Evolutionary conservation across 2,329 filamentous ascomycete genomes (phyloP), one percentile per base, ranked within the genome.

Genomic region (Sclerotiophoma versabilis): DNA sequence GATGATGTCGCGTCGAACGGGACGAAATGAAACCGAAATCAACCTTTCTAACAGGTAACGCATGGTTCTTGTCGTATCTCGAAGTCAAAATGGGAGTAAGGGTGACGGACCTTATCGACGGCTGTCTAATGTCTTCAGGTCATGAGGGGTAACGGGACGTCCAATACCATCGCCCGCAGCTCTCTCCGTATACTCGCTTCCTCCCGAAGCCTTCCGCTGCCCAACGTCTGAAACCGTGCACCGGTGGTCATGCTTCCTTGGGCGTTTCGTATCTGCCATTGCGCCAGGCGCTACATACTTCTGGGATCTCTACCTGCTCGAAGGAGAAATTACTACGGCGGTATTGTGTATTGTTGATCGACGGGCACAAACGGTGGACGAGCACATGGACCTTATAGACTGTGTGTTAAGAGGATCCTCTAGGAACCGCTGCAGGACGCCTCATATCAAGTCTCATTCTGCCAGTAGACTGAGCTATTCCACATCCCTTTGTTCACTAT

Each of bases 201-300:
- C 17, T 49, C 44, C 50, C 50, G 50, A 26, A 54, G 44, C 17
- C 32, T 26, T 43, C 43, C 43, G 50, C 9, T 19, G 12, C 23
- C 42, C 49, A 43, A 53, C 50, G 50, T 44, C 38, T 49, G 50
- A 48, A 48, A 54, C 44, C 38, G 44, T 54, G 38, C 50, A 25
- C 12, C 44, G 23, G 50, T 15, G 15, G 19, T 34, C 20, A 8
- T 44, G 23, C 38, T 39, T 9, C 20, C 34, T 44, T 43, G 20
- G 15, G 20, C 15, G 38, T 49, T 44, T 44, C 19, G 17, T 33
- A n/a, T 7, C 39, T 11, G 22, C 44, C 44, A 8, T 49, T n/a
- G 17, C 34, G 30, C 9, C n/a, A 38, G 29, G 32, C 32, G n/a
- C 37, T 36, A 43, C 22, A 33, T 12, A 12, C 11, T 33, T 27